These are phyloP conservation scores for Dryas integrifolia DNA, from an alignment of 331 rosid genomes.

Conservation along the genomic window DNA sequence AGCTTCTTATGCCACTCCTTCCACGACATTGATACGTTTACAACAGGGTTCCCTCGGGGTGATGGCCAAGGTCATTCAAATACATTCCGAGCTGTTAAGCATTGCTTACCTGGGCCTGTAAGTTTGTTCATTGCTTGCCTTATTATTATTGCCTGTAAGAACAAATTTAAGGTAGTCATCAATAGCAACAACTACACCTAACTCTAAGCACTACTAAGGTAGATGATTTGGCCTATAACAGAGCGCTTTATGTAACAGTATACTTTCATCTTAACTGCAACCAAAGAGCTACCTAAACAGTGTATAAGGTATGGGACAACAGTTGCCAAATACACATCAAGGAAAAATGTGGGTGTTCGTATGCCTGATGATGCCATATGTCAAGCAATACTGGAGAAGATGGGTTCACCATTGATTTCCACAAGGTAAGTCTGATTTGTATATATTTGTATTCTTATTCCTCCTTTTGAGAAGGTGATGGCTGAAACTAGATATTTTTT, in stretches of 20 bases:
- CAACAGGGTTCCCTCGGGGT: constrained; percentile 84
- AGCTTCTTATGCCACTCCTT: constrained; percentile 90
- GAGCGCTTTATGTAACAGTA: constrained; percentile 54
- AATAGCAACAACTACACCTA: not conserved
- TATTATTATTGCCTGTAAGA: not conserved
- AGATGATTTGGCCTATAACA: constrained; percentile 25
- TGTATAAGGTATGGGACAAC: constrained; percentile 76
- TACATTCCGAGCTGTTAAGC: constrained; percentile 78
- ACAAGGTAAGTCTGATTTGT: constrained; percentile 52
- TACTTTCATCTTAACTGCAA: constrained; percentile 89
- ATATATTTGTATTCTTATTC: constrained; percentile 6
- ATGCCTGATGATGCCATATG: constrained; percentile 85
- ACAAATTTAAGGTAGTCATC: not conserved
- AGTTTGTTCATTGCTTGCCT: constrained; percentile 42
- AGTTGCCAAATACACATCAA: constrained; percentile 57
- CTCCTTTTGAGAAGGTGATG: not conserved
- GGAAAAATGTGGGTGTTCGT: constrained; percentile 91
- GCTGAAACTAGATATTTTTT: constrained; percentile 4
- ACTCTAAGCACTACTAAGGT: not conserved
- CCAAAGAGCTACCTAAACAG: constrained; percentile 82
- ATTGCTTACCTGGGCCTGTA: constrained; percentile 95
- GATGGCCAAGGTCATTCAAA: constrained; percentile 85
- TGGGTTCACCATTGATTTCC: constrained; percentile 78
- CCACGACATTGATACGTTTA: constrained; percentile 80
- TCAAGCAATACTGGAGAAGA: constrained; percentile 74